Evolutionary conservation across 805 yeast genomes (phyloP).

Genomic region (Wickerhamiella domercqiae): DNA sequence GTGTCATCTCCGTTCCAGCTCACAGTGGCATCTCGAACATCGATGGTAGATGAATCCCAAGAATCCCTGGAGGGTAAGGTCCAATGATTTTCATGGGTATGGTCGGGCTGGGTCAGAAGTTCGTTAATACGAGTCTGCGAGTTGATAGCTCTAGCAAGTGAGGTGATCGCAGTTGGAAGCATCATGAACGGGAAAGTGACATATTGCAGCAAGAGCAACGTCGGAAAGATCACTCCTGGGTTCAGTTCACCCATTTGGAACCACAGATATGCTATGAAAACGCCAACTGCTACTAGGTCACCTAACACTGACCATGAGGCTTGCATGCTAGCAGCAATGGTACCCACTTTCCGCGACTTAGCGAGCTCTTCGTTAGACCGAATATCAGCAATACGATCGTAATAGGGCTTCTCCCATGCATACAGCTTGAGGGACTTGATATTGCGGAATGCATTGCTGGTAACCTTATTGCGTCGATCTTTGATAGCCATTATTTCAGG

Average conservation of each 20-base stretch:
- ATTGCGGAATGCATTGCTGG: conserved; percentile 74
- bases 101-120: conserved; percentile 53
- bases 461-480: conserved; percentile 79
- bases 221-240: conserved; percentile 71
- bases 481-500: conserved; percentile 70
- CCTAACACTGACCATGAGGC: conserved; percentile 51
- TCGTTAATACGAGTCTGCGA: conserved; percentile 44
- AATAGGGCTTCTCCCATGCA: conserved; percentile 89
- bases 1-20: conserved; percentile 42
- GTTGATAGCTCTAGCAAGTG: conserved; percentile 65
- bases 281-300: conserved; percentile 69
- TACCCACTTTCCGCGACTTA: conserved; percentile 49
- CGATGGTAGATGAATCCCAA: conserved; percentile 43
- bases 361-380: conserved; percentile 78
- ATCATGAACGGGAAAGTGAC: conserved; percentile 79
- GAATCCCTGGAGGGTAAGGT: conserved; percentile 36
- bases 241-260: conserved; percentile 50
- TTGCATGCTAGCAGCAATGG: conserved; percentile 32
- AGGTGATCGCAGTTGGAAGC: conserved; percentile 74
- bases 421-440: conserved; percentile 85
- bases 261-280: conserved; percentile 68
- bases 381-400: conserved; percentile 43
- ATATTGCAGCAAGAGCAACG: conserved; percentile 44
- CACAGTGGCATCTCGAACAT: conserved; percentile 24
- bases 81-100: conserved; percentile 58